Evolutionary conservation across 805 yeast genomes (phyloP), one percentile per base, ranked within the genome.

Genomic region (Candida incommunis): DNA sequence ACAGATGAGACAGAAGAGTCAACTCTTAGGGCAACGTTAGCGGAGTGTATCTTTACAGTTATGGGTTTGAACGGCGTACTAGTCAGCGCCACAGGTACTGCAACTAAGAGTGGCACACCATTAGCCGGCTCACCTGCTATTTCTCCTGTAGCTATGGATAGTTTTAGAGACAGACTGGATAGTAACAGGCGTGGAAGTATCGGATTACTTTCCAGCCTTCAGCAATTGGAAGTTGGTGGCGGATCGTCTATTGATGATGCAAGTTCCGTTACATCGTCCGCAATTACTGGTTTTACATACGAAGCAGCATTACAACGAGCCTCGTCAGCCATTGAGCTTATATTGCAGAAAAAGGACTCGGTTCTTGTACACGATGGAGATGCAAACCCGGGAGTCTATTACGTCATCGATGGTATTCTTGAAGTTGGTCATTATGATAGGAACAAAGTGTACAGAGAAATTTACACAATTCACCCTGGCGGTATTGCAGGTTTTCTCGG

Each of bases 401-500:
- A 81, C 55, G 79, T 90, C 3, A 74, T 90, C 43, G 81, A 80
- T 45, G 98, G 98, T 2, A 54, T 69, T 3, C 62, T 90, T 29
- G 86, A 82, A 40, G 83, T 86, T 0, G 65, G 68, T 4, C 71
- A 71, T 51, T 57, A 59, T n/a, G 71, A 69, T 41, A 50, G 54
- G 43, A 45, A 49, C 45, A 45, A 48, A 35, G 46, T 40, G 16
- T 48, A 49, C 35, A 42, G 50, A 5, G 51, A 50, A 4, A 53
- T 84, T 1, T 80, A 78, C 52, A 71, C 77, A 0, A 78, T 86
- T 1, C 64, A 70, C 15, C 68, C 80, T 1, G 96, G 96, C 4
- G 92, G 92, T 3, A 60, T 90, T 15, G 94, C 90, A 0, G 97
- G 97, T 0, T 90, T 84, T 56, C 60, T 90, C 41, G 85, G 94